Conservation (phyloP, 2,329 filamentous ascomycete genomes). For the Raffaelea arxii region DNA sequence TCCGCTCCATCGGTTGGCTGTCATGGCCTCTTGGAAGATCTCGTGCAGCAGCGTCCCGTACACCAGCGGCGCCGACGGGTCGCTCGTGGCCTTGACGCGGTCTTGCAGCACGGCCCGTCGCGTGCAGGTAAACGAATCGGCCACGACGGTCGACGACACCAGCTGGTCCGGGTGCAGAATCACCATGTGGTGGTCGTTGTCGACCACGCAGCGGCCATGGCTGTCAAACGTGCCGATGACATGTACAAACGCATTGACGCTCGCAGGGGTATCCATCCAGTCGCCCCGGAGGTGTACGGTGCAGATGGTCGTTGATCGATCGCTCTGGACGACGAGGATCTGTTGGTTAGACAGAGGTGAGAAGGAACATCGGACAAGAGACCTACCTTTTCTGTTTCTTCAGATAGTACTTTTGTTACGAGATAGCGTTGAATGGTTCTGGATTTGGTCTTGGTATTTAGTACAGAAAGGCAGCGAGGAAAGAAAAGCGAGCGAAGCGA, state of each 20-base stretch:
- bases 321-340: constrained; percentile 75
- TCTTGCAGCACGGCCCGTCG: constrained; percentile 90
- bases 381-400: constrained; percentile 64
- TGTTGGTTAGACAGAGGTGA: constrained; percentile 24
- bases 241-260: constrained; percentile 67
- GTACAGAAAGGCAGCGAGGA: too few species aligned
- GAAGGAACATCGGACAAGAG: neutral
- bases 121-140: constrained; percentile 90
- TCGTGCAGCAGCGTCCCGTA: constrained; percentile 94
- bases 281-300: constrained; percentile 71
- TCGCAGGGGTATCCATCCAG: constrained; percentile 69
- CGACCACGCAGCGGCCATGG: constrained; percentile 66
- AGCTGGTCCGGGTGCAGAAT: constrained; percentile 93
- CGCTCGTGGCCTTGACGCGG: constrained; percentile 81
- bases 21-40: constrained; percentile 84
- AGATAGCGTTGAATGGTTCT: constrained; percentile 81
- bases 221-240: constrained; percentile 69
- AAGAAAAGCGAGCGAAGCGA: too few species aligned
- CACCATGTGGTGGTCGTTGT: constrained; percentile 74
- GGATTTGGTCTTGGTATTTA: constrained; percentile 61
- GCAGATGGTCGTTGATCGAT: constrained; percentile 55
- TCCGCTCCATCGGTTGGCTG: constrained; percentile 71
- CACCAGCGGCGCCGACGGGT: constrained; percentile 68
- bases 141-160: constrained; percentile 87
- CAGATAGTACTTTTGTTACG: constrained; percentile 64